Evolutionary conservation across 2,329 filamentous ascomycete species (phyloP).

Genomic region (Teratosphaeria epicoccoides): DNA sequence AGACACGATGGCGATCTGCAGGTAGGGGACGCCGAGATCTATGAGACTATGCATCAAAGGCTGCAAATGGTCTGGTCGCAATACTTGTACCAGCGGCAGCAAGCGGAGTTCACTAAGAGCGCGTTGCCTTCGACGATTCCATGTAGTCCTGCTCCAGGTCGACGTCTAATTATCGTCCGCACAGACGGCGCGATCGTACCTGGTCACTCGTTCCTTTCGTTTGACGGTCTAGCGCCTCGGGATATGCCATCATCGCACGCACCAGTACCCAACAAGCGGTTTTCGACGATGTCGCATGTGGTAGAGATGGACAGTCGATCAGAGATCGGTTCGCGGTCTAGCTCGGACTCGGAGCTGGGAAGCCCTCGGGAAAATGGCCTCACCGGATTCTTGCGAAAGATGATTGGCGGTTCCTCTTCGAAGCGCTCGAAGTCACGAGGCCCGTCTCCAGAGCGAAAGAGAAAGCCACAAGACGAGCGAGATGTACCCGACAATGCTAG

Average conservation of each 20-base stretch:
- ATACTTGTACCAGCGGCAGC: constrained; percentile 63
- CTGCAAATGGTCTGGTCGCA: constrained; percentile 67
- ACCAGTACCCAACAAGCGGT: constrained; percentile 24
- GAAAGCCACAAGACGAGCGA: not conserved
- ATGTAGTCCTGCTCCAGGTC: constrained; percentile 74
- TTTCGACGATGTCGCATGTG: constrained; percentile 20
- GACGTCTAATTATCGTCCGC: constrained; percentile 78
- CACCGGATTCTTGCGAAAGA: constrained; percentile 25
- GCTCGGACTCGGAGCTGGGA: constrained; percentile 15
- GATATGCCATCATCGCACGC: constrained; percentile 20
- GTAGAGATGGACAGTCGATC: constrained; percentile 20
- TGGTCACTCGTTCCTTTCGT: constrained; percentile 48
- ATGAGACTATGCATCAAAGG: constrained; percentile 54
- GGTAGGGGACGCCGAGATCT: constrained; percentile 44
- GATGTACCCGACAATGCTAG: not conserved
- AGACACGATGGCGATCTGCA: constrained; percentile 56
- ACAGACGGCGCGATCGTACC: constrained; percentile 56
- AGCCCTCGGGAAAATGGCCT: constrained; percentile 18
- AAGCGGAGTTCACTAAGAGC: constrained; percentile 47
- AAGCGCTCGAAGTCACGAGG: constrained; percentile 15
- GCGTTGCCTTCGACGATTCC: constrained; percentile 63
- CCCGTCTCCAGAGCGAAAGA: constrained; percentile 4
- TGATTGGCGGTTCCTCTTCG: constrained; percentile 21
- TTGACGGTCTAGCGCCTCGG: constrained; percentile 48
- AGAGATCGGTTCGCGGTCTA: constrained; percentile 17